phyloP scores from a whole-genome alignment of 2,329 filamentous ascomycete genomes.

The Pseudocercospora crystallina region DNA sequence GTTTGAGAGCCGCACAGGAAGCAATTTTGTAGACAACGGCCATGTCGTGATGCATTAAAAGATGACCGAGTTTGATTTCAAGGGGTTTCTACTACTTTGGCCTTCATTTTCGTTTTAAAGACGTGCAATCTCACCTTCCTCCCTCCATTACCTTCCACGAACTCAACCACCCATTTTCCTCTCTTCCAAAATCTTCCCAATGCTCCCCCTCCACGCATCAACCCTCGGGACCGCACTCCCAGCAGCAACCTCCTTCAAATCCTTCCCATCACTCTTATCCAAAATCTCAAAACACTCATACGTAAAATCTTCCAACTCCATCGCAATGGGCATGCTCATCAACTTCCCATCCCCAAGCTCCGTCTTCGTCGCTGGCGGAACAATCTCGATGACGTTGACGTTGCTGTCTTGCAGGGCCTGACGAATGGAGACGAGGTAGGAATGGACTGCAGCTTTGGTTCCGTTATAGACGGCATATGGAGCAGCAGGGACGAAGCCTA shows the following conservation, averaged over 20 bases:
- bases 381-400: conserved; percentile 25
- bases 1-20: too few species aligned
- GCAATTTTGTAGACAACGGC: too few species aligned
- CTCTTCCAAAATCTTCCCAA: conserved; percentile 2
- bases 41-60: too few species aligned
- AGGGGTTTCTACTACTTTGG: too few species aligned
- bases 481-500: conserved; percentile 20
- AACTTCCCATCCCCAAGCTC: background rate
- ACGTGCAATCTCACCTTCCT: too few species aligned
- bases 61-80: too few species aligned
- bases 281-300: conserved; percentile 15
- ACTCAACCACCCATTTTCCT: conserved; percentile 6
- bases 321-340: background rate
- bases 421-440: conserved; percentile 19
- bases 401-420: conserved; percentile 19
- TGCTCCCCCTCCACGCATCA: conserved; percentile 9
- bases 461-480: conserved; percentile 21
- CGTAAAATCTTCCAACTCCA: conserved; percentile 17
- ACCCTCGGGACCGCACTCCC: conserved; percentile 13
- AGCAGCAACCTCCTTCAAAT: conserved; percentile 21
- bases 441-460: conserved; percentile 22
- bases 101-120: too few species aligned
- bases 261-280: conserved; percentile 12
- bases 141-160: too few species aligned
- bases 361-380: conserved; percentile 20